These are phyloP conservation scores for Penicillium silybi DNA, from an alignment of 495 filamentous ascomycete species.

Conservation along the genomic window DNA sequence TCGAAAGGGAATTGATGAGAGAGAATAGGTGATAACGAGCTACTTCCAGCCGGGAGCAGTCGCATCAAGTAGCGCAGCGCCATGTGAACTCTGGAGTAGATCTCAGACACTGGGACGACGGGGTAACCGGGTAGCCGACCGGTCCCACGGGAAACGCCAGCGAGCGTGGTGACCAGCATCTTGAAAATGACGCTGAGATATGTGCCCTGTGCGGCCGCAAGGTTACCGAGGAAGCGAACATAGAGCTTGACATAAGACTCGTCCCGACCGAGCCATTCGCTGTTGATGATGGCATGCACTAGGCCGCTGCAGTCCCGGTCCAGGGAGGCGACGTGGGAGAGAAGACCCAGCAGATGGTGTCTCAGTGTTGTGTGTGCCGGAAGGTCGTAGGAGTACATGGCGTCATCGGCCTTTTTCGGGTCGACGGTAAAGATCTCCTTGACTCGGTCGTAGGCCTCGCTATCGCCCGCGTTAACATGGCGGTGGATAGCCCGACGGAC, in stretches of 20 bases:
- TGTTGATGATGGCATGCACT: constrained; percentile 66
- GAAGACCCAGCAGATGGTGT: constrained; percentile 72
- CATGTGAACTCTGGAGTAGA: constrained; percentile 68
- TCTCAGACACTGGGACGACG: constrained; percentile 51
- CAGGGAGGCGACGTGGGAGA: constrained; percentile 66
- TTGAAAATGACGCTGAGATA: constrained; percentile 61
- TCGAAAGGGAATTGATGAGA: constrained; percentile 67
- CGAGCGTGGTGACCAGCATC: constrained; percentile 77
- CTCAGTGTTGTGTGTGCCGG: constrained; percentile 56
- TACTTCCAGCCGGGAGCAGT: constrained; percentile 73
- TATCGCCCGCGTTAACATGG: constrained; percentile 54
- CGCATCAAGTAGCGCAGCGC: constrained; percentile 70
- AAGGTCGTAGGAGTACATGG: constrained; percentile 31
- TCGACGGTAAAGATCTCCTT: constrained; percentile 61
- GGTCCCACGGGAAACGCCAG: constrained; percentile 46
- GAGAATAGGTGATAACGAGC: constrained; percentile 61
- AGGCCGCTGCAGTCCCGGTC: constrained; percentile 70
- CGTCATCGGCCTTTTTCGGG: constrained; percentile 41
- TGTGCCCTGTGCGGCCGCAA: constrained; percentile 73
- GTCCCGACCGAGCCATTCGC: constrained; percentile 81
- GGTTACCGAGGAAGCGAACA: constrained; percentile 71
- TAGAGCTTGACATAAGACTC: constrained; percentile 75
- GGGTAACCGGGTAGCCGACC: constrained; percentile 59
- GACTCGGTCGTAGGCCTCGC: constrained; percentile 66
- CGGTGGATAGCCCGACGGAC: constrained; percentile 73